Evolutionary conservation across 2,329 filamentous ascomycete species (phyloP).

Genomic region (Elsinoe necatrix): DNA sequence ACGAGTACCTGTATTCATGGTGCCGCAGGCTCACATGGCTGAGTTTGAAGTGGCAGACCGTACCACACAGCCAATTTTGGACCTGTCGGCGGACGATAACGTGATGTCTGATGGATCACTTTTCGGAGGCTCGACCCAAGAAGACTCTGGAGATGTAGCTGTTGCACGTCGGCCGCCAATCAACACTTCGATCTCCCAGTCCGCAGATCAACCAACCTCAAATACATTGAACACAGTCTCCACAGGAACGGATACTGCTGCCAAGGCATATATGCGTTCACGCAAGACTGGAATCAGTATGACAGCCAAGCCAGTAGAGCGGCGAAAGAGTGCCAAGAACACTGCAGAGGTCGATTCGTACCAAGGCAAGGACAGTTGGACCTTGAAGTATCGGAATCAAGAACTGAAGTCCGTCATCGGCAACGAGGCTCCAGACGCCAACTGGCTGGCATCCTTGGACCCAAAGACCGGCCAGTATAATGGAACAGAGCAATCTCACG

Average conservation of each 20-base stretch:
- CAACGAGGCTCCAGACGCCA: background rate
- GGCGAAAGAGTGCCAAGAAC: background rate
- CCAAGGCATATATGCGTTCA: background rate
- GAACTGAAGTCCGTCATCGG: background rate
- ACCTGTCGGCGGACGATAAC: background rate
- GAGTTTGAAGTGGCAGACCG: too few species aligned
- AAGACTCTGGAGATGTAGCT: background rate
- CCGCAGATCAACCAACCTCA: background rate
- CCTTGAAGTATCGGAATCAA: background rate
- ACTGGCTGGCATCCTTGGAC: background rate
- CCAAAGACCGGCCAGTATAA: background rate
- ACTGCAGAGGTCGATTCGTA: background rate
- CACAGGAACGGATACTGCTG: background rate
- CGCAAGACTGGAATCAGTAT: background rate
- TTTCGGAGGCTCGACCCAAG: background rate
- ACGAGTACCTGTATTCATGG: too few species aligned
- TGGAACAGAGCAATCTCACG: background rate
- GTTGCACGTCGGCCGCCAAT: background rate
- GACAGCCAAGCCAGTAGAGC: background rate
- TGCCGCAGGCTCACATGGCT: too few species aligned
- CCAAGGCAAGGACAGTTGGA: background rate
- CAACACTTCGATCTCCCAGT: background rate
- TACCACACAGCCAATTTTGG: too few species aligned
- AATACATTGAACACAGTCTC: background rate
- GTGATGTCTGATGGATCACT: constrained; percentile 3